Conservation (phyloP, 2,329 filamentous ascomycete genomes). For the Sclerotinia minor region DNA sequence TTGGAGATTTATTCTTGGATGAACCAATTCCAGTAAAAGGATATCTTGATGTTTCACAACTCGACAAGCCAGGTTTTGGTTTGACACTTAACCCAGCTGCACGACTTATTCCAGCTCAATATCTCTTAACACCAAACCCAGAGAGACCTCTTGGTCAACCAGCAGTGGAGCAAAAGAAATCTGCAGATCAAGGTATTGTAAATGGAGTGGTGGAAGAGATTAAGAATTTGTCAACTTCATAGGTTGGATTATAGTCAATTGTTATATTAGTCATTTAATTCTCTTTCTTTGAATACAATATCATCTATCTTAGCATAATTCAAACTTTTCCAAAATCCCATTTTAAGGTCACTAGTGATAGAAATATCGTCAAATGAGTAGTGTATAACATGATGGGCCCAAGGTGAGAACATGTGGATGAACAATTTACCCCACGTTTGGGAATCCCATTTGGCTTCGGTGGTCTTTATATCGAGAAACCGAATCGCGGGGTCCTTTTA, state of each 20-base stretch:
- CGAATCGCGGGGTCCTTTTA: conserved; percentile 33
- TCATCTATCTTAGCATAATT: not conserved
- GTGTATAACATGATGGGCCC: not conserved
- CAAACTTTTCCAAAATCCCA: too few relatives aligned
- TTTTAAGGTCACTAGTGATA: not conserved
- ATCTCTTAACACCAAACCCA: conserved; percentile 69
- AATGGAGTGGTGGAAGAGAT: conserved; percentile 38
- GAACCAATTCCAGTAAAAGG: conserved; percentile 86
- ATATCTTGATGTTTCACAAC: conserved; percentile 72
- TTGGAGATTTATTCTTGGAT: conserved; percentile 86
- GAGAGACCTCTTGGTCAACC: conserved; percentile 46
- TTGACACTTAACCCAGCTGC: conserved; percentile 77
- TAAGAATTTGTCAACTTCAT: conserved; percentile 33
- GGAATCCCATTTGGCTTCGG: conserved; percentile 26
- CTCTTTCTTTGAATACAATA: not conserved
- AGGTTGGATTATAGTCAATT: conserved; percentile 18
- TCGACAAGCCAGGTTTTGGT: conserved; percentile 90
- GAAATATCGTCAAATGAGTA: not conserved
- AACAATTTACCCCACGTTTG: conserved; percentile 19
- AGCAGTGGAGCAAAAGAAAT: conserved; percentile 28
- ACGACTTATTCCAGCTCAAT: conserved; percentile 73
- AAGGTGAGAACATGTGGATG: not conserved
- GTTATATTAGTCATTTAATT: conserved; percentile 7
- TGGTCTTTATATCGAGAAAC: conserved; percentile 25
- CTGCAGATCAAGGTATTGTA: conserved; percentile 42